Evolutionary conservation across 345 rosid genomes (phyloP), one percentile per base, ranked within the genome.

Genomic region (Moricandia moricandioides): DNA sequence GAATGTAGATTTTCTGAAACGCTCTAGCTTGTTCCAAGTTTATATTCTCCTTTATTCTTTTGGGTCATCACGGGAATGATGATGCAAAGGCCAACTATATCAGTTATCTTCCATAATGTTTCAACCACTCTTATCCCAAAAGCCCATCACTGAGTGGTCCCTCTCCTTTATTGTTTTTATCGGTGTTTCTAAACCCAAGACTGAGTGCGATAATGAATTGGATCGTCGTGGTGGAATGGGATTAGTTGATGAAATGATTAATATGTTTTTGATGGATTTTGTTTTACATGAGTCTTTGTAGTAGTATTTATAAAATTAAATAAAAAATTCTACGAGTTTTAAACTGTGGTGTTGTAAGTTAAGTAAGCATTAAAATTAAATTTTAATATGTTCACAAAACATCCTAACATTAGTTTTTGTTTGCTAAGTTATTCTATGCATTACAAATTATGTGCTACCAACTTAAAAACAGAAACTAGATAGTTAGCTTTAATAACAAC

Each of bases 61-160:
- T n/a, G 10, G 40, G 39, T 33, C 37, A 67, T 60, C 78, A 75
- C 62, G 78, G 40, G 67, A 58, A 45, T 57, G 60, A 74, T 74
- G 72, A 74, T 59, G 67, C 58, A 34, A 59, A 33, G 12, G 30
- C 78, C 78, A 74, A 74, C 78, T 18, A 6, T 67, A n/a, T 58
- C 5, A 8, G 67, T 11, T 30, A 10, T 24, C 34, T 43, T 65
- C 33, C 67, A 67, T 74, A 74, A 67, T 74, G 71, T 57, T 65
- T 55, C 65, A 65, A 67, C 67, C 51, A 74, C 35, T 59, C 72
- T 59, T 66, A 73, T 73, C 77, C 52, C 49, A 24, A 59, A 47
- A 6, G 61, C 72, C 60, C 62, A 74, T 74, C 49, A 64, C 29
- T 40, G 64, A 73, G 24, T 51, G 64, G 77, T 39, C 77, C 55